Evolutionary conservation across 2,329 filamentous ascomycete species (phyloP), one percentile per base, ranked within the genome.

Genomic region (Hymenoscyphus infarciens): DNA sequence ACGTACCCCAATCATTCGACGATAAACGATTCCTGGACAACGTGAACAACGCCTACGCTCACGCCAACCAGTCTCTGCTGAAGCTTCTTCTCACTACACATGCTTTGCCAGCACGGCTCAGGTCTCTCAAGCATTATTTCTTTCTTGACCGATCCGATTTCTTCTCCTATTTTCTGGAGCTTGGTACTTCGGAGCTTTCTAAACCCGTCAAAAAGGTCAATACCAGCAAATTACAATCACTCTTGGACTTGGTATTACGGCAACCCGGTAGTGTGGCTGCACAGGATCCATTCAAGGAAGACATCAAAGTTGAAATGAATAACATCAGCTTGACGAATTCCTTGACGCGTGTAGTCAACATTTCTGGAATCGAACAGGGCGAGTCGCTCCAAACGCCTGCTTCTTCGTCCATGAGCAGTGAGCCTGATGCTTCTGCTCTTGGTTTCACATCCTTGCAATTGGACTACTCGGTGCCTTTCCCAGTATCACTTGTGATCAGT

Each of bases 71-170:
- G 63, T 97, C 94, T 7, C 82, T 99, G 25, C 87, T 99, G 77
- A 89, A 92, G 64, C 83, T 99, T 0, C 86, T 99, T 2, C 82
- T 99, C 49, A 98, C 94, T 0, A 95, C 95, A 6, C 95, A 99
- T 74, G 91, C 91, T 13, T 83, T 99, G 5, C 93, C 94, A 0
- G 89, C 91, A 31, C 86, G 95, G 42, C 82, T 99, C 62, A 87
- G 89, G 55, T 98, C 94, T 15, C 81, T 99, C 45, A 99, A 99
- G 75, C 95, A 99, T 77, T 99, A 99, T 79, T 99, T 98, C 80
- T 99, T 99, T 81, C 87, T 99, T 66, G 94, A 98, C 71, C 90
- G 93, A 8, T 97, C 95, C 38, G 95, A 99, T 75, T 99, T 97
- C 79, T 98, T 99, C 76, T 92, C 92, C 2, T 96, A 98, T 77